Percentiles rank a stretch among this genome's conserved stretches.
Conservation (phyloP, 2,329 filamentous ascomycete species). For the Fusarium sp. region DNA sequence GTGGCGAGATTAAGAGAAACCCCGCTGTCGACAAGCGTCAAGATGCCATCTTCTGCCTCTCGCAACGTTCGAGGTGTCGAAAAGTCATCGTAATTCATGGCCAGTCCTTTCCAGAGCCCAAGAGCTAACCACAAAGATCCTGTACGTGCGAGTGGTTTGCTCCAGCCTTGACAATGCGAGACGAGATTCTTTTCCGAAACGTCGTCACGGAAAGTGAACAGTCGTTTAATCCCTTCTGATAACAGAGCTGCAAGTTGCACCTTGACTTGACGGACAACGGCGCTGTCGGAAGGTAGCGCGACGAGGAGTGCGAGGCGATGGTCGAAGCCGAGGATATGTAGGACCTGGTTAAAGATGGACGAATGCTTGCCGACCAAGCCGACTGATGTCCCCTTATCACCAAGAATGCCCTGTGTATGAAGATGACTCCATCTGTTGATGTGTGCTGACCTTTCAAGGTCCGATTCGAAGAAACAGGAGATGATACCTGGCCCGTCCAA, state of each 20-base stretch:
- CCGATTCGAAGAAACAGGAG: not conserved
- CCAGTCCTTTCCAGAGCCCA: not conserved
- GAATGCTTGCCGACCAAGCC: not conserved
- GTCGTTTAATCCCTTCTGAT: not conserved
- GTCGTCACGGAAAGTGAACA: not conserved
- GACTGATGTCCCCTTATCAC: not conserved
- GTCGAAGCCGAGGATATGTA: not conserved
- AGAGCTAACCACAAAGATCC: not conserved
- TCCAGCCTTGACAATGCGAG: not conserved
- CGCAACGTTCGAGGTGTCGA: too few species aligned
- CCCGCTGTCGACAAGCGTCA: not conserved
- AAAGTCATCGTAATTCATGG: not conserved
- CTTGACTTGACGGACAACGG: not conserved
- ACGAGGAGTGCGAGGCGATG: not conserved
- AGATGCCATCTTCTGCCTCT: not conserved
- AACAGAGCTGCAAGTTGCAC: not conserved
- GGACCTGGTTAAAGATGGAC: not conserved
- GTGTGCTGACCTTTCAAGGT: not conserved
- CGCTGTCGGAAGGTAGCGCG: not conserved
- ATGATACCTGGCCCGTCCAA: not conserved
- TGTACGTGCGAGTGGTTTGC: not conserved
- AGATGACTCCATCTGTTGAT: not conserved
- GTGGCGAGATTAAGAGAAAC: not conserved
- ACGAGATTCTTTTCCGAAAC: not conserved
- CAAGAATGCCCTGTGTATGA: not conserved